Evolutionary conservation across 2,329 filamentous ascomycete species (phyloP).

Genomic region (Alternaria incomplexa): DNA sequence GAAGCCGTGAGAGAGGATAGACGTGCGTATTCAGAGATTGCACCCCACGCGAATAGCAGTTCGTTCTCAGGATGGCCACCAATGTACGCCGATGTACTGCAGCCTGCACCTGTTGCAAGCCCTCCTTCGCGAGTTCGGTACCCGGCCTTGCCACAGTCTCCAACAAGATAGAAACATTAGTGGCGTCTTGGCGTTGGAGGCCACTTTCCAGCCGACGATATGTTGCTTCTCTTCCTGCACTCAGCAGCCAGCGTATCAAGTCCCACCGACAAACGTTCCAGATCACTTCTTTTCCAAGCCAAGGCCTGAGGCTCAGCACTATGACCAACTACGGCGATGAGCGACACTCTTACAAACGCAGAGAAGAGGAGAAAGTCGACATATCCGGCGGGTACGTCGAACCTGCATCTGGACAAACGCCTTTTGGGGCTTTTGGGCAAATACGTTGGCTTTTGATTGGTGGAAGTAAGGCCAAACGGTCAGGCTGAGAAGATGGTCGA

Average conservation of each 20-base stretch:
- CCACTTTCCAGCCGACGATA: background rate
- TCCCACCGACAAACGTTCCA: background rate
- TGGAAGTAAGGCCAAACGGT: background rate
- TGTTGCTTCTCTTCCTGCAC: background rate
- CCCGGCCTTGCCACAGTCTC: background rate
- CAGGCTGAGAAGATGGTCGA: background rate
- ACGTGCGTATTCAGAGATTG: background rate
- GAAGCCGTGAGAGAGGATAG: constrained; percentile 1
- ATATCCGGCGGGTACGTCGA: background rate
- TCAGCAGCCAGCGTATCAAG: background rate
- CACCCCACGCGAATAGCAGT: background rate
- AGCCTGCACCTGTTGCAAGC: background rate
- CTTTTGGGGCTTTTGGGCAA: background rate
- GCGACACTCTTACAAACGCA: background rate
- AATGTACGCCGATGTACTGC: background rate
- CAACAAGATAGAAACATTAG: background rate
- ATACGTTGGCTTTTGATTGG: background rate
- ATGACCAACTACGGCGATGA: background rate
- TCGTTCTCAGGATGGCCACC: background rate
- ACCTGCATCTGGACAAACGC: background rate
- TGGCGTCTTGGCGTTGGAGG: background rate
- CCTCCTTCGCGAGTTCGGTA: background rate
- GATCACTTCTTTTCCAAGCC: background rate
- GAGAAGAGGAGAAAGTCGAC: background rate
- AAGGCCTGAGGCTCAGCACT: background rate